These are phyloP conservation scores for Toxoplasma gondii DNA, from an alignment of 169 alveolate species.

Conservation along the genomic window DNA sequence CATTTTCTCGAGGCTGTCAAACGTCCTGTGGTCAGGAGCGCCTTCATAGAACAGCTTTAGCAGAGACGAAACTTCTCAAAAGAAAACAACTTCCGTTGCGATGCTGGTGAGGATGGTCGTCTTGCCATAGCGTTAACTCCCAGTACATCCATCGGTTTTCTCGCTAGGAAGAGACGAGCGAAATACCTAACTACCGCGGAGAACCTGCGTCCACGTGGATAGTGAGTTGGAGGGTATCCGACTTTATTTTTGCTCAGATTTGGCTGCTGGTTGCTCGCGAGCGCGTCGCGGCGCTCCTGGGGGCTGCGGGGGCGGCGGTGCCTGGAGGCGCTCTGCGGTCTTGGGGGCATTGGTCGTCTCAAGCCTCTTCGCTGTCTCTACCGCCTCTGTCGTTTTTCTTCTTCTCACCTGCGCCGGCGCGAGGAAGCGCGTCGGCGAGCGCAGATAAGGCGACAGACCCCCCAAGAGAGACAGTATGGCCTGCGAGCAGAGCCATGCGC, in stretches of 20 bases:
- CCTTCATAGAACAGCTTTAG: too few species aligned
- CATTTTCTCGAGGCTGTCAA: too few species aligned
- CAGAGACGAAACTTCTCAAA: too few species aligned
- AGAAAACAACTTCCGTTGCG: too few species aligned
- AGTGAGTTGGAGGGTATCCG: too few species aligned
- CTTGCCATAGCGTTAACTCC: too few species aligned
- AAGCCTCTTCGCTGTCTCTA: background rate
- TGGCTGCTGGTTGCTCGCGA: conserved; percentile 35
- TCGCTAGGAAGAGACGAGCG: too few species aligned
- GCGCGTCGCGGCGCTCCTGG: background rate
- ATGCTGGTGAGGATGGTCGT: too few species aligned
- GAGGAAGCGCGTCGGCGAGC: background rate
- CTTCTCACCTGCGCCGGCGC: background rate
- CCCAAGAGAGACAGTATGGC: background rate
- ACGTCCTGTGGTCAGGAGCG: too few species aligned
- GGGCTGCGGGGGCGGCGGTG: background rate
- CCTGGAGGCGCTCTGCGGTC: background rate
- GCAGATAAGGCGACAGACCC: background rate
- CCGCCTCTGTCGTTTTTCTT: background rate
- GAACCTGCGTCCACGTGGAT: too few species aligned
- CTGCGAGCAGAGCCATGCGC: background rate
- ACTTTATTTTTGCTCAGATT: background rate
- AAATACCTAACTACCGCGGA: too few species aligned
- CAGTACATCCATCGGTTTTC: too few species aligned
- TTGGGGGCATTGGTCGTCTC: background rate